A percentile compares a stretch with the other conserved stretches of the same genome.
phyloP scores from a whole-genome alignment of 805 yeast species.

The Kodamaea jinghongensis region DNA sequence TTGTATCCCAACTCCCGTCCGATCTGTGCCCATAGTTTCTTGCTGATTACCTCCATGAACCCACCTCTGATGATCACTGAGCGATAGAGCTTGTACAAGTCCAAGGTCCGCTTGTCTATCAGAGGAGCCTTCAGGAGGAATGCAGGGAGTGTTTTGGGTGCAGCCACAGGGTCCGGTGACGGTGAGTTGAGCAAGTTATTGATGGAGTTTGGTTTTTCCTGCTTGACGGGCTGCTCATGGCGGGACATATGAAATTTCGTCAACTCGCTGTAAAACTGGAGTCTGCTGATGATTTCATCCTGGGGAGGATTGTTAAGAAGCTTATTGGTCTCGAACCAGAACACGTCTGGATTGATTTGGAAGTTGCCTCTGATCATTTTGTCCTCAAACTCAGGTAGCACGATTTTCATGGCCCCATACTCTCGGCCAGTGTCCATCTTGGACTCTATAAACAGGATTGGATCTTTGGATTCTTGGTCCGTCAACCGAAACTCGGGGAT shows the following conservation, averaged over 20 bases:
- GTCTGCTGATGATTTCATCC: conserved; percentile 39
- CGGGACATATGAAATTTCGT: conserved; percentile 34
- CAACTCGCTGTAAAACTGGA: conserved; percentile 48
- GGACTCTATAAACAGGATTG: conserved; percentile 61
- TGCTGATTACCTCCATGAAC: conserved; percentile 55
- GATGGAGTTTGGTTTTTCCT: neutral
- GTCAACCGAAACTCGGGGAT: conserved; percentile 62
- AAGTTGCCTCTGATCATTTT: conserved; percentile 18
- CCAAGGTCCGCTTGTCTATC: conserved; percentile 64
- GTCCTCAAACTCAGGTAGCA: conserved; percentile 48
- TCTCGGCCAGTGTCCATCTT: conserved; percentile 48
- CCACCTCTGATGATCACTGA: conserved; percentile 69
- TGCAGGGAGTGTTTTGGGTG: conserved; percentile 13
- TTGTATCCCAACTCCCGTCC: conserved; percentile 78
- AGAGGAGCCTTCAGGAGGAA: conserved; percentile 53
- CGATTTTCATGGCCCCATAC: conserved; percentile 74
- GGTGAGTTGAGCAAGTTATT: conserved; percentile 4
- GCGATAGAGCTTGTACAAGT: conserved; percentile 56
- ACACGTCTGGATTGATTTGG: conserved; percentile 43
- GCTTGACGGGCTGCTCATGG: neutral
- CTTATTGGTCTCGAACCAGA: conserved; percentile 51
- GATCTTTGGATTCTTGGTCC: conserved; percentile 51
- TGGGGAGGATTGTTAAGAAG: conserved; percentile 44
- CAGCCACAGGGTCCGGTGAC: neutral
- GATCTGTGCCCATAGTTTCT: conserved; percentile 78